These are phyloP conservation scores for Oropetium thomaeum DNA, from an alignment of 176 grass and related monocot genomes.

Conservation along the genomic window DNA sequence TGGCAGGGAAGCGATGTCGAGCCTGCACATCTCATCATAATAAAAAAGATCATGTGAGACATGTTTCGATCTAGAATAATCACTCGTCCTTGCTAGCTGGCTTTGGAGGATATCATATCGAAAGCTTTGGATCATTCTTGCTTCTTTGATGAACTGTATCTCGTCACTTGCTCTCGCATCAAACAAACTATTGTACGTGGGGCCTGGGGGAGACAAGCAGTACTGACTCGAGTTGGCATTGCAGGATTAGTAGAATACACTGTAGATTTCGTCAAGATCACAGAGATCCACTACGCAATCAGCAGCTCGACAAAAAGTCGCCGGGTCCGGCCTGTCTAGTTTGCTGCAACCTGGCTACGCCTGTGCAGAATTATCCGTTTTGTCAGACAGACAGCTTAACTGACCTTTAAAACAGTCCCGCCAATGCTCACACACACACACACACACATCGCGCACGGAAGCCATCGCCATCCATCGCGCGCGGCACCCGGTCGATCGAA, in stretches of 20 bases:
- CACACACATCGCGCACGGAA: background rate
- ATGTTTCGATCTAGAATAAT: too few relatives aligned
- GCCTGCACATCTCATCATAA: too few relatives aligned
- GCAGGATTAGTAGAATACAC: too few relatives aligned
- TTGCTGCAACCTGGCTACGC: conserved; percentile 16
- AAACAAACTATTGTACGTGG: background rate
- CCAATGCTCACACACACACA: background rate
- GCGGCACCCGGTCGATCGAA: too few relatives aligned
- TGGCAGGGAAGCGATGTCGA: too few relatives aligned
- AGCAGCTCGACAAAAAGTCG: background rate
- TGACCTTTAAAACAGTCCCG: background rate
- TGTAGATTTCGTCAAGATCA: background rate
- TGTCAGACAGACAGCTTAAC: background rate
- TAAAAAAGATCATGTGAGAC: too few relatives aligned
- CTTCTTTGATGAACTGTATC: background rate
- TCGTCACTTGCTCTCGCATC: background rate
- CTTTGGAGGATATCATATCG: too few relatives aligned
- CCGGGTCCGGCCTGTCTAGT: conserved; percentile 30
- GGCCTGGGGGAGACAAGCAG: conserved; percentile 10
- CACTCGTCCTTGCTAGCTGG: too few relatives aligned
- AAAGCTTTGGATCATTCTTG: background rate
- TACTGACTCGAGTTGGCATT: background rate
- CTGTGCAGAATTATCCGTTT: conserved; percentile 17
- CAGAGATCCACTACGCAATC: background rate
- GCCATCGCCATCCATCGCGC: too few relatives aligned